A percentile compares a stretch with the other conserved stretches of the same genome.
Conservation (phyloP, 805 yeast species). For the Candida quercuum region DNA sequence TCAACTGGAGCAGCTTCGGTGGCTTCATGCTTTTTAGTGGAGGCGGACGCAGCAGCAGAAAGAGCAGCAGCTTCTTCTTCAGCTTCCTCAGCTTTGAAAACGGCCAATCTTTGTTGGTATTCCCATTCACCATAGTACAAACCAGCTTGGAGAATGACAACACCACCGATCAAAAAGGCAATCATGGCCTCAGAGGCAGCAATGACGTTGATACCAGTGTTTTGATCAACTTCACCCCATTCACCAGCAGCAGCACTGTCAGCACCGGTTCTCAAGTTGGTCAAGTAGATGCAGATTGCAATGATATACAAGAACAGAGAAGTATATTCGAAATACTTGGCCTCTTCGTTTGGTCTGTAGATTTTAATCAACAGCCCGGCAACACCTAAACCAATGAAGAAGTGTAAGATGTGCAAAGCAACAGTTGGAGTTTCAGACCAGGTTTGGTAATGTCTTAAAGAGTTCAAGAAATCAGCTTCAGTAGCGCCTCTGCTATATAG, state of each 20-base stretch:
- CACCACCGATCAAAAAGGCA: slow-evolving; percentile 66
- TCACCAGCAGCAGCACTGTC: slow-evolving; percentile 61
- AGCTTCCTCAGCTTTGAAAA: slow-evolving; percentile 28
- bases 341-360: slow-evolving; percentile 81
- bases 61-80: slow-evolving; percentile 9
- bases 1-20: slow-evolving; percentile 6
- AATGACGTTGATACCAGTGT: slow-evolving; percentile 83
- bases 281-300: slow-evolving; percentile 73
- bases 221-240: slow-evolving; percentile 92
- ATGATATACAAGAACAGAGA: slow-evolving; percentile 68
- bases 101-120: slow-evolving; percentile 30
- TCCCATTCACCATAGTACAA: slow-evolving; percentile 81
- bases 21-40: slow-evolving; percentile 1
- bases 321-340: slow-evolving; percentile 87
- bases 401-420: slow-evolving; percentile 60
- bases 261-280: slow-evolving; percentile 80
- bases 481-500: slow-evolving; percentile 57
- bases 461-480: slow-evolving; percentile 47
- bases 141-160: slow-evolving; percentile 82
- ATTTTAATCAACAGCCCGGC: slow-evolving; percentile 71
- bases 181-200: slow-evolving; percentile 85
- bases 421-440: slow-evolving; percentile 63
- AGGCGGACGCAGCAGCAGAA: slow-evolving; percentile 6
- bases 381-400: slow-evolving; percentile 58
- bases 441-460: slow-evolving; percentile 67